A percentile compares a stretch with the other conserved stretches of the same genome.
Evolutionary conservation across 1,284 basidiomycete species (phyloP).

Genomic region (Pseudozyma hubeiensis): DNA sequence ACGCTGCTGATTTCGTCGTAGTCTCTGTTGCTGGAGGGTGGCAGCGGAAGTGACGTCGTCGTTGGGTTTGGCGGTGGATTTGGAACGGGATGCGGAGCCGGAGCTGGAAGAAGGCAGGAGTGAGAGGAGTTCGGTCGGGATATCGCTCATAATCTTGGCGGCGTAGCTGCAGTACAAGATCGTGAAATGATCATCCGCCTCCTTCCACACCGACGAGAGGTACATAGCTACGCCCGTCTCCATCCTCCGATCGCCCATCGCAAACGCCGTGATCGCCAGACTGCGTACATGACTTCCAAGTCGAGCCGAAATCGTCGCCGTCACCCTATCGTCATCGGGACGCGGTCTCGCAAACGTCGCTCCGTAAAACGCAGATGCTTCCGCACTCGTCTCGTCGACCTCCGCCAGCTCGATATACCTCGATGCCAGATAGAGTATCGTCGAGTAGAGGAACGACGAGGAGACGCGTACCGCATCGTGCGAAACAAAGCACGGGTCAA

Average conservation of each 20-base stretch:
- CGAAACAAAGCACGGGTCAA: constrained; percentile 38
- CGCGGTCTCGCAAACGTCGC: constrained; percentile 14
- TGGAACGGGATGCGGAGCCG: constrained; percentile 1
- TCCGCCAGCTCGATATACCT: constrained; percentile 44
- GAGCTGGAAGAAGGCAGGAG: constrained; percentile 23
- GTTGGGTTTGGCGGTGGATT: constrained; percentile 7
- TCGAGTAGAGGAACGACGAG: constrained; percentile 45
- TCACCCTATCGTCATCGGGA: constrained; percentile 28
- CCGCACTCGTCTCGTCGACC: constrained; percentile 10
- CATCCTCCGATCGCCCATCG: constrained; percentile 37
- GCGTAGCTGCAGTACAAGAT: constrained; percentile 52
- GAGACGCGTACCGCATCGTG: constrained; percentile 44
- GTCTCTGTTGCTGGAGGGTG: constrained; percentile 12
- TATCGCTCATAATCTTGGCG: constrained; percentile 53
- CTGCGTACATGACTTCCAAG: constrained; percentile 43
- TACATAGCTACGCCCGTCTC: constrained; percentile 50
- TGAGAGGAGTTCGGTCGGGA: constrained; percentile 42
- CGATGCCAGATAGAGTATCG: constrained; percentile 43
- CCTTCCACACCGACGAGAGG: constrained; percentile 51
- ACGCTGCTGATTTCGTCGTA: constrained; percentile 36
- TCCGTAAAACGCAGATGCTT: constrained; percentile 9
- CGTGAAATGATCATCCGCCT: constrained; percentile 48
- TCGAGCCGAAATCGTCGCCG: constrained; percentile 23
- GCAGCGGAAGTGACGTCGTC: constrained; percentile 10
- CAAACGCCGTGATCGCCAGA: constrained; percentile 40